Base-by-base conservation (phyloP, 169 alveolate genomes). In the Plasmodium reichenowi region DNA sequence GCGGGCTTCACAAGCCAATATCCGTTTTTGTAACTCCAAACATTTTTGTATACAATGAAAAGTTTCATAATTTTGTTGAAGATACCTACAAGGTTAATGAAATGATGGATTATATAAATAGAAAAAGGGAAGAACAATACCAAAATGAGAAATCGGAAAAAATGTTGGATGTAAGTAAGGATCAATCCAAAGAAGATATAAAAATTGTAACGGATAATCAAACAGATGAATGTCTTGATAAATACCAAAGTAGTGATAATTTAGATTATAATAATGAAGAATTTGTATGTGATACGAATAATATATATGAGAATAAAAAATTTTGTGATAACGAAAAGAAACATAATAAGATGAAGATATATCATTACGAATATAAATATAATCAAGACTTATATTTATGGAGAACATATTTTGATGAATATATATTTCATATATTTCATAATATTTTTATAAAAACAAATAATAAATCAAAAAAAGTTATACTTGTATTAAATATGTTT, bases 321-420 rank as follows among this genome's bases (percentile, higher is more conserved):
- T 20, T 20, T 26, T 13, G 10, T 10, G 29, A 48, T 62, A 52
- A 59, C 29, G 1, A 38, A 13, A 17, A 50, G 22, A 43, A 45
- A 63, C 43, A 56, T 26, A 85, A 22, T 68, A 72, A 20, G 13
- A 62, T 32, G 58, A 43, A 64, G 43, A 68, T 83, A 22, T 83
- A 83, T 70, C 91, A 83, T 63, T 83, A 83, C 29, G 91, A 83
- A 54, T 83, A 83, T 72, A 83, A 83, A 15, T 83, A 68, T 32
- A 70, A 68, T 26, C 83, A 83, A 59, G 85, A 83, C 15, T 26
- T 47, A 24, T 54, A 83, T 59, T 72, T 83, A 59, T 83, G 91
- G 91, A 58, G 50, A 26, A 71, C 24, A 56, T 83, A 68, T 63
- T 83, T 83, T 63, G 91, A 83, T 29, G 91, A 83, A 54, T 83